A percentile compares a stretch with the other conserved stretches of the same genome.
Conservation (phyloP, 148 eudicot species). For the Rhododendron ferrugineum region DNA sequence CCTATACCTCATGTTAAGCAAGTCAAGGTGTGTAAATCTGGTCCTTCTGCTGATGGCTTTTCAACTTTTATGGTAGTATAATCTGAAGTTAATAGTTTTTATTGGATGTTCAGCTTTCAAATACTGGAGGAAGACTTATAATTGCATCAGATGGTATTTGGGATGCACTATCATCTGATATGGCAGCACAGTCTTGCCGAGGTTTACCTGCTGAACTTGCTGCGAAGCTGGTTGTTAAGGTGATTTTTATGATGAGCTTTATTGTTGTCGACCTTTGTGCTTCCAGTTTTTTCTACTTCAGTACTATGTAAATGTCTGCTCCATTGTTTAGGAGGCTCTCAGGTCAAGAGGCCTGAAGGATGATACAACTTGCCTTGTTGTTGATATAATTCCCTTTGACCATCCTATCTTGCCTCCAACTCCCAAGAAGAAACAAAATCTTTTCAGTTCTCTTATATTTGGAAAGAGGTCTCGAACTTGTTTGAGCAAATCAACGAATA, state of each 20-base stretch:
- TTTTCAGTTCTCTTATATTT: slow-evolving; percentile 52
- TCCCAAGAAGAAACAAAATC: slow-evolving; percentile 57
- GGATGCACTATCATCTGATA: slow-evolving; percentile 85
- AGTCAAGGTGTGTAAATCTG: slow-evolving; percentile 61
- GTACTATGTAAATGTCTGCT: background rate
- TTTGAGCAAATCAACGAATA: slow-evolving; percentile 46
- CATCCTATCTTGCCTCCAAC: slow-evolving; percentile 53
- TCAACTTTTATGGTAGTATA: background rate
- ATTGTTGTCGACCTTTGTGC: background rate
- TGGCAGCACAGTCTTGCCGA: slow-evolving; percentile 84
- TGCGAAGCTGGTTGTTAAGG: slow-evolving; percentile 97
- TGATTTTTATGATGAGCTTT: slow-evolving; percentile 14
- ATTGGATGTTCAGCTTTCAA: slow-evolving; percentile 60
- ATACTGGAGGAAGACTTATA: slow-evolving; percentile 90
- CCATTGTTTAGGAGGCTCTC: slow-evolving; percentile 72
- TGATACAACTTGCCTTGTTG: slow-evolving; percentile 98
- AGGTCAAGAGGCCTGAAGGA: slow-evolving; percentile 95
- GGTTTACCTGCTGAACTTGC: slow-evolving; percentile 96
- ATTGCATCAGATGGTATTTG: slow-evolving; percentile 98
- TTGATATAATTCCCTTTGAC: slow-evolving; percentile 88
- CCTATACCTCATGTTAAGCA: slow-evolving; percentile 99
- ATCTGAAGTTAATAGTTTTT: background rate
- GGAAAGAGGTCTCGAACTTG: slow-evolving; percentile 60
- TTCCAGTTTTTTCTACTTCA: background rate
- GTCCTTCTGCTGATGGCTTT: background rate